Evolutionary conservation across 148 eudicot genomes (phyloP), one percentile per base, ranked within the genome.

Genomic region (Chenopodium album): DNA sequence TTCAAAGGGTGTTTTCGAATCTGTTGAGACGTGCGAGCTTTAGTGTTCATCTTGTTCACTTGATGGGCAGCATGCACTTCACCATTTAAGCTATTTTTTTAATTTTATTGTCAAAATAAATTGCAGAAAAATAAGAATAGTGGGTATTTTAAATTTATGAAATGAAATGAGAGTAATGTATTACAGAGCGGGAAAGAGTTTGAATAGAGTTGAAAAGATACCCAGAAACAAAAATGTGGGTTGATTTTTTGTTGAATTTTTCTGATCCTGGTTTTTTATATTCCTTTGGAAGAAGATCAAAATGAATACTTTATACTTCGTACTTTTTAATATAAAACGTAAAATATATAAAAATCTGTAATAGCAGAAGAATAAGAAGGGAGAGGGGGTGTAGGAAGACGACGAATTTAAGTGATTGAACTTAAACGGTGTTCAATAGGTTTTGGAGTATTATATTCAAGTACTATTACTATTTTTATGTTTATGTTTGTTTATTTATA

Each of bases 41-140:
- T 88, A 47, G 84, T 82, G 79, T 86, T 82, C 92, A 88, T 88
- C 81, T 76, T 20, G 80, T 69, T 84, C 19, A 47, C 78, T 78
- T 75, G 79, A 81, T 73, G 76, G 74, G 56, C 47, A 22, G 80
- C 73, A 79, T 66, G 75, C 67, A 59, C 71, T 46, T 65, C 79
- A 46, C 23, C 48, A 74, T 29, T n/a, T 52, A 65, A 81, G 32
- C 67, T 22, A 62, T 13, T 65, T 7, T 73, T 47, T 23, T 73
- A 23, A 3, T 28, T 64, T 47, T 28, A 28, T 74, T 63, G 47
- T 37, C 34, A 22, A 26, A 73, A 72, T 52, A 78, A 52, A 78
- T 29, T 9, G 52, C 32, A 63, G 19, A 13, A 4, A 71, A 63
- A 50, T 2, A 37, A 3, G 64, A 48, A 17, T 9, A 78, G 81